Conservation (phyloP, 352 stramenopile genomes). For the Phytophthora foliorum region DNA sequence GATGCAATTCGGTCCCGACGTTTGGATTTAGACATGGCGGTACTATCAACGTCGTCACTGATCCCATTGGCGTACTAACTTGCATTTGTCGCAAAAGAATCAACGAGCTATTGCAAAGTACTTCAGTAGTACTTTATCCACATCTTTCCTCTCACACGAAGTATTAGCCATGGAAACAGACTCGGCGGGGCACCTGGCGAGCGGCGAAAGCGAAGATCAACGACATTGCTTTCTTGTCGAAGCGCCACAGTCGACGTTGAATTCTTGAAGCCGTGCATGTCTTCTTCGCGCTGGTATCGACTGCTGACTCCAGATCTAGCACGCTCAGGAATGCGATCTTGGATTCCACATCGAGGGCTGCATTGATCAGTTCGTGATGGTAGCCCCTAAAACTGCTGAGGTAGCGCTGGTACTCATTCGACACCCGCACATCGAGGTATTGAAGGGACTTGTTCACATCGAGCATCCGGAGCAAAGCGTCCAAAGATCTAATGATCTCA, state of each 20-base stretch:
- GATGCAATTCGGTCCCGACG: too few relatives aligned
- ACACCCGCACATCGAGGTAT: constrained; percentile 22
- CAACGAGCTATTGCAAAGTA: too few relatives aligned
- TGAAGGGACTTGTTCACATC: constrained; percentile 18
- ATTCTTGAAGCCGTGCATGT: not conserved
- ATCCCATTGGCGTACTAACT: too few relatives aligned
- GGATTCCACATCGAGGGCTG: constrained; percentile 9
- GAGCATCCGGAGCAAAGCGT: constrained; percentile 20
- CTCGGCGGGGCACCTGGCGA: not conserved
- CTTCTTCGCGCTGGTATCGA: not conserved
- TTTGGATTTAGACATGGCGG: too few relatives aligned
- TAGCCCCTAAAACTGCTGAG: constrained; percentile 12
- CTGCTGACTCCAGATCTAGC: not conserved
- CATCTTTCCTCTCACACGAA: too few relatives aligned
- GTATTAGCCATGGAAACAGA: not conserved
- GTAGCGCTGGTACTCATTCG: constrained; percentile 11
- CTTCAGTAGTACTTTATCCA: too few relatives aligned
- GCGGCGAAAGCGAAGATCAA: constrained; percentile 1
- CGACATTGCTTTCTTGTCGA: not conserved
- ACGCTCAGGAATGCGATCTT: constrained; percentile 27
- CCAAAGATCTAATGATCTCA: not conserved
- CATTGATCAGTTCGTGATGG: constrained; percentile 23
- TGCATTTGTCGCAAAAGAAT: too few relatives aligned
- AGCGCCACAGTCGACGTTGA: not conserved
- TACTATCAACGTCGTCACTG: too few relatives aligned